A percentile compares a stretch with the other conserved stretches of the same genome.
phyloP scores from a whole-genome alignment of 345 rosid species.

The Sonneratia caseolaris region DNA sequence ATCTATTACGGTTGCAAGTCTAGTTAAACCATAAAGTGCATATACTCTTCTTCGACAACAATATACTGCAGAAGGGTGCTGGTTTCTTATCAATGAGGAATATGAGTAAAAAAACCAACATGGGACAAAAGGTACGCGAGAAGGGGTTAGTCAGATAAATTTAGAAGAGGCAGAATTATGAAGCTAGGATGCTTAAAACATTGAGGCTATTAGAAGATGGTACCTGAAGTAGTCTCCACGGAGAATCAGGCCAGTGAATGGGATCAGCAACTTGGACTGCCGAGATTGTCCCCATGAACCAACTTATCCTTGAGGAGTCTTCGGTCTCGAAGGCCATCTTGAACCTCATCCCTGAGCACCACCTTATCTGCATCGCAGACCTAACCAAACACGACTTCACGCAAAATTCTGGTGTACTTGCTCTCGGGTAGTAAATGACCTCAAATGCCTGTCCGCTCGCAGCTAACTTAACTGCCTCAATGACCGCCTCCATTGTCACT shows the following conservation, averaged over 20 bases:
- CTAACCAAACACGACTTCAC: constrained; percentile 47
- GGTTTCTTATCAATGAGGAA: not conserved
- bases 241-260: constrained; percentile 60
- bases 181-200: not conserved
- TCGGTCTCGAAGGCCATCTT: constrained; percentile 79
- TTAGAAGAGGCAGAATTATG: not conserved
- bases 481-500: constrained; percentile 40
- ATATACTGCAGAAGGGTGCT: not conserved
- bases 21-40: not conserved
- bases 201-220: not conserved
- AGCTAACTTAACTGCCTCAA: constrained; percentile 51
- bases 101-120: not conserved
- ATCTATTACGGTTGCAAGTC: not conserved
- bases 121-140: not conserved
- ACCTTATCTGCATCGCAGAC: constrained; percentile 50
- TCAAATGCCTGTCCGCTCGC: constrained; percentile 50
- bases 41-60: not conserved
- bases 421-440: constrained; percentile 61
- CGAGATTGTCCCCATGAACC: constrained; percentile 77
- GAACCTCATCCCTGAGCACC: constrained; percentile 69
- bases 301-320: constrained; percentile 69
- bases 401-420: constrained; percentile 53
- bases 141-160: not conserved
- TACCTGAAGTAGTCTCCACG: constrained; percentile 86
- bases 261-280: constrained; percentile 60